A percentile compares a stretch with the other conserved stretches of the same genome.
phyloP scores from a whole-genome alignment of 2,329 filamentous ascomycete species.

The Penicillium palitans region DNA sequence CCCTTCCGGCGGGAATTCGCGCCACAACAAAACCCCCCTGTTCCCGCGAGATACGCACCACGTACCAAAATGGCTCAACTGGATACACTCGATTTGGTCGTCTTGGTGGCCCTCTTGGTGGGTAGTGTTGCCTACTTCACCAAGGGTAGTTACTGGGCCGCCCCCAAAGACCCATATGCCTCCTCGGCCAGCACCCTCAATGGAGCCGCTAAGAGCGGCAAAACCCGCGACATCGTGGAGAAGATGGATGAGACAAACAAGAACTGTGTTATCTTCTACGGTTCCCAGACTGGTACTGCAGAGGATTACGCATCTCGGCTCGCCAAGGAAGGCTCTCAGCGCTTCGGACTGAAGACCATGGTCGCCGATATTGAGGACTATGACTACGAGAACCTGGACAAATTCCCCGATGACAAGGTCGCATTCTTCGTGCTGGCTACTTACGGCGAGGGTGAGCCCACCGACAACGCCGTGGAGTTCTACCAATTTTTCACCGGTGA shows the following conservation, averaged over 20 bases:
- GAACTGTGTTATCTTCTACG: constrained; percentile 98
- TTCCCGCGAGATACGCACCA: background rate
- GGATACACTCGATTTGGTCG: constrained; percentile 90
- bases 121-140: constrained; percentile 96
- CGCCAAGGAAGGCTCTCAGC: constrained; percentile 94
- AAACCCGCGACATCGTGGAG: constrained; percentile 88
- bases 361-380: constrained; percentile 97
- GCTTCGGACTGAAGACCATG: constrained; percentile 97
- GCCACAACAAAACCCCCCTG: constrained; percentile 6
- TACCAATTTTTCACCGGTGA: constrained; percentile 90
- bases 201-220: constrained; percentile 71
- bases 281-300: constrained; percentile 95
- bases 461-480: constrained; percentile 98
- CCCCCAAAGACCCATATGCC: constrained; percentile 86
- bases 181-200: constrained; percentile 62
- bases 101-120: constrained; percentile 79
- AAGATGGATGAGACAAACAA: constrained; percentile 95
- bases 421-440: constrained; percentile 95
- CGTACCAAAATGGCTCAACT: constrained; percentile 78
- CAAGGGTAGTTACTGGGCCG: constrained; percentile 84
- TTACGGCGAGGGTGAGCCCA: constrained; percentile 97
- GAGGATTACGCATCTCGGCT: constrained; percentile 97
- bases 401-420: constrained; percentile 84
- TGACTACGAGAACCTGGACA: constrained; percentile 91
- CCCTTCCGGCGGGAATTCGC: constrained; percentile 6